Conservation (phyloP, 2,329 filamentous ascomycete genomes). For the Metarhizium guizhouense region DNA sequence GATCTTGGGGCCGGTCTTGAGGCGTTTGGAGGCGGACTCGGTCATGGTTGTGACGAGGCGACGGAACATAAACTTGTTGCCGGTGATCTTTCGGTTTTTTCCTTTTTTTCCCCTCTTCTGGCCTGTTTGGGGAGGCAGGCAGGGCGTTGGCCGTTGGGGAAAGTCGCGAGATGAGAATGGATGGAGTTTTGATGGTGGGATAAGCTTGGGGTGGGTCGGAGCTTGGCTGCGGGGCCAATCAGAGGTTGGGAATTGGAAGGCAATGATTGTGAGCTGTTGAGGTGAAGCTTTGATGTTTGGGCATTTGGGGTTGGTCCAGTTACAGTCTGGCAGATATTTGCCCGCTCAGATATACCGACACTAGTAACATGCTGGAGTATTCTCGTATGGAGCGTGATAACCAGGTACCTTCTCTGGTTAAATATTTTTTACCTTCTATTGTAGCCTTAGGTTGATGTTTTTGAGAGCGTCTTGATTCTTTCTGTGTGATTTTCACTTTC, state of each 20-base stretch:
- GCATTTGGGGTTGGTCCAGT: background rate
- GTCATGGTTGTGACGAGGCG: slow-evolving; percentile 31
- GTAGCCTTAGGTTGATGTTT: too few species aligned
- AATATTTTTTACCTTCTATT: too few species aligned
- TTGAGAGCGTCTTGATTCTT: too few species aligned
- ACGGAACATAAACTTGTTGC: slow-evolving; percentile 19
- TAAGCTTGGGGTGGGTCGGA: background rate
- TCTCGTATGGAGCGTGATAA: too few species aligned
- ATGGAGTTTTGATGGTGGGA: background rate
- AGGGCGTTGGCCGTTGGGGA: background rate
- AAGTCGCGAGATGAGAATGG: background rate
- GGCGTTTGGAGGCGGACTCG: slow-evolving; percentile 67
- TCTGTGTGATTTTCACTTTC: too few species aligned
- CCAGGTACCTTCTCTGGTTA: too few species aligned
- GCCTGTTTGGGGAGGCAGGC: too few species aligned
- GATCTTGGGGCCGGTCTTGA: slow-evolving; percentile 62
- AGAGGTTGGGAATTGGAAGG: background rate
- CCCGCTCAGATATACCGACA: too few species aligned
- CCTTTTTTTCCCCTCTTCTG: too few species aligned
- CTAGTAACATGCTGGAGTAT: too few species aligned
- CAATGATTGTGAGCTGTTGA: background rate
- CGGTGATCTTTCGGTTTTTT: too few species aligned
- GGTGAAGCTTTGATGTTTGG: background rate
- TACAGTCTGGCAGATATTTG: too few species aligned
- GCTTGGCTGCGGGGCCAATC: background rate